Conservation (phyloP, 768 basidiomycete genomes). For the Myochromella boudieri region DNA sequence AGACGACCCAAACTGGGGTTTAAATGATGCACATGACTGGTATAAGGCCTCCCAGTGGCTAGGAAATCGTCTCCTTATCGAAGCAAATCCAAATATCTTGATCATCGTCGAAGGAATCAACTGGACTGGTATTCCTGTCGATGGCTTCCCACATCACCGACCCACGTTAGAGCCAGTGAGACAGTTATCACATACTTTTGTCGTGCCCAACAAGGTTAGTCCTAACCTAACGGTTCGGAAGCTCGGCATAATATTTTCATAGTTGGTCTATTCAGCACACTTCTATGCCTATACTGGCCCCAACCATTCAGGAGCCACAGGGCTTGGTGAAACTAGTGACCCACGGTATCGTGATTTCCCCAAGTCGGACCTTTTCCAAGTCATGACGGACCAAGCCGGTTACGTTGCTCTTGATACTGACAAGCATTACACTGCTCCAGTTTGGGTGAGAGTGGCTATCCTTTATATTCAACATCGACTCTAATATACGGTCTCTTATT, state of each 20-base stretch:
- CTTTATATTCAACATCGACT: neutral
- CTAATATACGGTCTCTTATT: neutral
- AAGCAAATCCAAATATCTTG: constrained; percentile 15
- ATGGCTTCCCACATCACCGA: constrained; percentile 17
- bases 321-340: constrained; percentile 17
- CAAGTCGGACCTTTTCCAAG: constrained; percentile 9
- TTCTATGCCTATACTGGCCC: constrained; percentile 18
- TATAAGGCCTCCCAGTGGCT: constrained; percentile 9
- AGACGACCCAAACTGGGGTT: constrained; percentile 14
- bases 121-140: constrained; percentile 16
- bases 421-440: constrained; percentile 16
- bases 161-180: constrained; percentile 14
- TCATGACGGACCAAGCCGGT: constrained; percentile 13
- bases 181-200: constrained; percentile 12
- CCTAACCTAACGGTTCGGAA: neutral
- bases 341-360: constrained; percentile 15
- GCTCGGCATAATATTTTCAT: too few relatives aligned
- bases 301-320: constrained; percentile 16
- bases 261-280: constrained; percentile 17
- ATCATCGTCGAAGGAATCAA: constrained; percentile 18
- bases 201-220: constrained; percentile 13
- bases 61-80: constrained; percentile 14
- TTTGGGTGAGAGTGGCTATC: constrained; percentile 5
- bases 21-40: constrained; percentile 10
- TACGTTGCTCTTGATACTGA: constrained; percentile 14